Evolutionary conservation across 2,329 filamentous ascomycete species (phyloP).

Genomic region (Phaeosphaeriaceae sp.): DNA sequence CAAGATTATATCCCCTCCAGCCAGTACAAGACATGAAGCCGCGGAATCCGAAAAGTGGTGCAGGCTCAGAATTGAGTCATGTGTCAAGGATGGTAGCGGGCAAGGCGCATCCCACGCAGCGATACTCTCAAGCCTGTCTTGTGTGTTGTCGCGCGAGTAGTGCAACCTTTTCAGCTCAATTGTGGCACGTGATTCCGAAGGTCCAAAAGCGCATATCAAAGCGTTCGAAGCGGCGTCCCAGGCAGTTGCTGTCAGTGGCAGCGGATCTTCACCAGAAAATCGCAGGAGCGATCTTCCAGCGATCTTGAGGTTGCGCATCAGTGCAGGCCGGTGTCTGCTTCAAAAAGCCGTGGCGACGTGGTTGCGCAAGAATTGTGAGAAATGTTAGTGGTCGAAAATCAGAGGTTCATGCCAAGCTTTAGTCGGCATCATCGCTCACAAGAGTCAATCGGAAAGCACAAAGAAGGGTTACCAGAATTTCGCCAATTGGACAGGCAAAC

Average conservation of each 20-base stretch:
- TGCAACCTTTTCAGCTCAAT: constrained; percentile 73
- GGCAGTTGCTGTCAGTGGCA: constrained; percentile 75
- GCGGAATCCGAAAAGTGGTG: constrained; percentile 85
- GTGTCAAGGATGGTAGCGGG: constrained; percentile 75
- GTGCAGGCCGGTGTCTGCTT: constrained; percentile 5
- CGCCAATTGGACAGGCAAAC: not conserved
- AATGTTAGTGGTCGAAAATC: constrained; percentile 26
- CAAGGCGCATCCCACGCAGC: constrained; percentile 90
- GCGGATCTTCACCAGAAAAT: constrained; percentile 59
- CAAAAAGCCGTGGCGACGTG: not conserved
- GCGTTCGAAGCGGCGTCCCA: constrained; percentile 85
- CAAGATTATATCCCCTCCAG: constrained; percentile 88
- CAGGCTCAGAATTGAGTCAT: constrained; percentile 78
- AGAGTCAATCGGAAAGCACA: not conserved
- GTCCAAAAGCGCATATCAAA: constrained; percentile 84
- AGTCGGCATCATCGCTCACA: constrained; percentile 1
- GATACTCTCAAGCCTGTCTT: constrained; percentile 57
- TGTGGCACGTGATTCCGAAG: constrained; percentile 70
- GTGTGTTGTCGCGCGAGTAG: constrained; percentile 52
- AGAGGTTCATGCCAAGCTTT: constrained; percentile 7
- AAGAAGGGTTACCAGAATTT: not conserved
- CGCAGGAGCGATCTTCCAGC: constrained; percentile 71
- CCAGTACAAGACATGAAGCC: constrained; percentile 81
- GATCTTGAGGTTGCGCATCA: constrained; percentile 88
- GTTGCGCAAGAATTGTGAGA: constrained; percentile 7